Base-by-base conservation (phyloP, 139 green algal genomes). In the Marvania coccoides region DNA sequence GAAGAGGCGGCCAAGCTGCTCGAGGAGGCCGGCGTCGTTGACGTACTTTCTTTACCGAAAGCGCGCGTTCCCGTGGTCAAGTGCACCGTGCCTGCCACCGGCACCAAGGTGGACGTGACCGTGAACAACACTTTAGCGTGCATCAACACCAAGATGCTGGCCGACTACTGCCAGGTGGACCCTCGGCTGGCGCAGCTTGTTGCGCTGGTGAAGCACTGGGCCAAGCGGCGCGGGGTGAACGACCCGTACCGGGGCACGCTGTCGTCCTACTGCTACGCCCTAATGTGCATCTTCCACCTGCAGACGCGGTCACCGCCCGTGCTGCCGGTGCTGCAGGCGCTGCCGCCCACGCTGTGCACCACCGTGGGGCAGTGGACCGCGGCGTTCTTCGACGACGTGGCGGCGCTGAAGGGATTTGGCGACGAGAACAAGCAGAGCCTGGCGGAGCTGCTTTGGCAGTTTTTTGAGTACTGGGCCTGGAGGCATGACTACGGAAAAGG, bases 391-490 rank as follows among this genome's bases (percentile, higher is more conserved):
- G 85, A 94, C 69, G 57, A 88, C 9, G 47, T 73, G 2, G 59
- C 72, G 0, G 34, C 34, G 0, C 67, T 96, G 31, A 35, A 54
- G 4, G 74, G 59, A 56, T 96, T 90, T 81, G 91, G 91, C 4
- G 13, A 34, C 19, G 67, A 31, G 55, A 97, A 97, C 76, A 83
- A 26, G 12, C 84, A 97, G 81, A 77, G 67, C 6, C 61, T 97
- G 47, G 90, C 69, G 4, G 72, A 94, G 72, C 78, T 96, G 70
- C 61, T 96, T 34, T 81, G 72, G 29, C 67, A 70, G 13, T 97
- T 97, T 73, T 97, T 97, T 61, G 81, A 91, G 69, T 95, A 96
- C 73, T 97, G 90, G 90, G 90, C 85, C 5, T 91, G 79, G 71
- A 68, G 80, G 12, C 90, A 96, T 72, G 87, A 97, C 79, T 97